A percentile compares a stretch with the other conserved stretches of the same genome.
phyloP scores from a whole-genome alignment of 2,329 filamentous ascomycete species.

The Phoma herbarum region DNA sequence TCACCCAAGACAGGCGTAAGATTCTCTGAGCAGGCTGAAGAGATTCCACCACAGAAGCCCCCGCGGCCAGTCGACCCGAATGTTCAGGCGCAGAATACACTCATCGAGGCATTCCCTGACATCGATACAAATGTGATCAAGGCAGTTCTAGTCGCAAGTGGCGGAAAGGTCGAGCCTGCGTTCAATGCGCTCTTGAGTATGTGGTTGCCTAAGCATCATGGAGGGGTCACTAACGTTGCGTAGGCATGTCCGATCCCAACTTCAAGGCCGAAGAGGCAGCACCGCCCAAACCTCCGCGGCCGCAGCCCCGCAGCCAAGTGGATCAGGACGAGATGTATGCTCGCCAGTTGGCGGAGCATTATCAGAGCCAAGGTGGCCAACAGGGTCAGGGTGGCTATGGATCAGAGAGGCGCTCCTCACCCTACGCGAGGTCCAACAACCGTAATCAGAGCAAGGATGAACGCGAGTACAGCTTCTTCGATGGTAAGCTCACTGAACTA shows the following conservation, averaged over 20 bases:
- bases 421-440: conserved; percentile 34
- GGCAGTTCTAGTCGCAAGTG: conserved; percentile 86
- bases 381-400: conserved; percentile 41
- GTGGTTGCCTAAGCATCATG: conserved; percentile 33
- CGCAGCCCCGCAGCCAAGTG: conserved; percentile 77
- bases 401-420: conserved; percentile 57
- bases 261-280: conserved; percentile 63
- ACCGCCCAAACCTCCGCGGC: conserved; percentile 83
- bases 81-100: conserved; percentile 84
- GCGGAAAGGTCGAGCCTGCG: conserved; percentile 87
- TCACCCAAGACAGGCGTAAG: conserved; percentile 56
- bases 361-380: conserved; percentile 60
- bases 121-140: conserved; percentile 84
- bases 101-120: conserved; percentile 91
- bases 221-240: conserved; percentile 25
- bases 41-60: conserved; percentile 76
- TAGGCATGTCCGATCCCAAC: conserved; percentile 64
- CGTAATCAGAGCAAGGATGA: conserved; percentile 39
- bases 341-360: conserved; percentile 91
- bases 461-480: conserved; percentile 88
- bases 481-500: conserved; percentile 59
- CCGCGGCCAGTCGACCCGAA: conserved; percentile 82
- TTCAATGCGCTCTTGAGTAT: conserved; percentile 92
- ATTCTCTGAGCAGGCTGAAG: conserved; percentile 56
- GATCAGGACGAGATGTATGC: conserved; percentile 93